Base-by-base conservation (phyloP, 164 flowering plant species). In the Malania oleifera region DNA sequence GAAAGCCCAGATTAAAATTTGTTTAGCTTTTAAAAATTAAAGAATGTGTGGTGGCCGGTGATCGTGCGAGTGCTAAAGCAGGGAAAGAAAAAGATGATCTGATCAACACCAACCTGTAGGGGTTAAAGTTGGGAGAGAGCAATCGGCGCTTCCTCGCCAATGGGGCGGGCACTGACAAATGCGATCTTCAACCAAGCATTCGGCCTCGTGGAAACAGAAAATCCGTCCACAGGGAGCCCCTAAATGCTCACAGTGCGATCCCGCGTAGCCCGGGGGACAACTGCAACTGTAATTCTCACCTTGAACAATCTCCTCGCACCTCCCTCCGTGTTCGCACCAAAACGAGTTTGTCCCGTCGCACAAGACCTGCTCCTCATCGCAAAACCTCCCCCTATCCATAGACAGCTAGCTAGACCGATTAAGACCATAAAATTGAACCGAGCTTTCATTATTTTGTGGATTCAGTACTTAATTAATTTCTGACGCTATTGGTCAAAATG, bases 301-400 rank as follows among this genome's bases (percentile, higher is more conserved):
- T 18, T 68, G 70, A 38, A 75, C 67, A 41, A 70, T 60, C 72
- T 75, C 75, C 19, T 65, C 59, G 52, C 78, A 75, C 9, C 17
- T 68, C 25, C 60, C 73, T 8, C 73, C 70, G 27, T 75, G 67
- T 44, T 65, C 70, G 24, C 78, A 75, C 78, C 78, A 75, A 49
- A 68, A 75, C 8, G 68, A 61, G 56, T 68, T 71, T 12, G 61
- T 75, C 12, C 75, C 75, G 39, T 71, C 79, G 37, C 75, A 75
- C 79, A 75, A 71, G 2, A 49, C 65, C 63, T 60, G 67, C 51
- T 68, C 66, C 55, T 75, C 79, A 25, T 75, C 62, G 51, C 79
- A 75, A 44, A 68, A 68, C 43, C 41, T 48, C 38, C 75, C 79
- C 57, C 75, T 75, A 14, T 14, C n/a, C n/a, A n/a, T n/a, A n/a